A percentile compares a stretch with the other conserved stretches of the same genome.
Conservation (phyloP, 768 basidiomycete genomes). For the Asterophora lycoperdoides region DNA sequence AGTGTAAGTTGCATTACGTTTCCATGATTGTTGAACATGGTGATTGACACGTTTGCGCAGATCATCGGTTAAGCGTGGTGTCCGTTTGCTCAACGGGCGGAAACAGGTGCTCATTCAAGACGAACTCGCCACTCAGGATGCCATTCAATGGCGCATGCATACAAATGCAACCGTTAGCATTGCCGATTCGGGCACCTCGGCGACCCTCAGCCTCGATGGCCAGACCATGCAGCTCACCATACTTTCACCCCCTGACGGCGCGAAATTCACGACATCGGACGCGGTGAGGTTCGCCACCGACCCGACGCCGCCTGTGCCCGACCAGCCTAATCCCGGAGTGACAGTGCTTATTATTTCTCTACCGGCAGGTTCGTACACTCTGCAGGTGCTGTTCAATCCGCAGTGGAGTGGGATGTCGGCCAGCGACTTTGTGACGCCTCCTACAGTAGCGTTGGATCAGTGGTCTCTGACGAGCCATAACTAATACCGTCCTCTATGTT, state of each 20-base stretch:
- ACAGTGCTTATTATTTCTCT: conserved; percentile 73
- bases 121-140: conserved; percentile 62
- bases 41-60: conserved; percentile 29
- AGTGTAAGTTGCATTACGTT: conserved; percentile 67
- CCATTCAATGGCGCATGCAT: conserved; percentile 89
- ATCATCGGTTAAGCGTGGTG: conserved; percentile 75
- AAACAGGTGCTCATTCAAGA: conserved; percentile 91
- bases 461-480: conserved; percentile 85
- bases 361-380: conserved; percentile 64
- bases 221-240: conserved; percentile 65
- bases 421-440: conserved; percentile 62
- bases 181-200: conserved; percentile 50
- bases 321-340: conserved; percentile 76
- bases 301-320: conserved; percentile 53
- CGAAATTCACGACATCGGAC: conserved; percentile 49
- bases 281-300: conserved; percentile 60
- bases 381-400: conserved; percentile 91
- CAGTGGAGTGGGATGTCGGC: conserved; percentile 73
- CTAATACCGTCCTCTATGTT: conserved; percentile 28
- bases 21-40: conserved; percentile 2
- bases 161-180: conserved; percentile 81
- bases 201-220: conserved; percentile 69
- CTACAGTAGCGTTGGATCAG: conserved; percentile 59
- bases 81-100: conserved; percentile 78
- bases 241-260: conserved; percentile 64